Base-by-base conservation (phyloP, 257 asterid genomes). In the Penstemon eatonii region DNA sequence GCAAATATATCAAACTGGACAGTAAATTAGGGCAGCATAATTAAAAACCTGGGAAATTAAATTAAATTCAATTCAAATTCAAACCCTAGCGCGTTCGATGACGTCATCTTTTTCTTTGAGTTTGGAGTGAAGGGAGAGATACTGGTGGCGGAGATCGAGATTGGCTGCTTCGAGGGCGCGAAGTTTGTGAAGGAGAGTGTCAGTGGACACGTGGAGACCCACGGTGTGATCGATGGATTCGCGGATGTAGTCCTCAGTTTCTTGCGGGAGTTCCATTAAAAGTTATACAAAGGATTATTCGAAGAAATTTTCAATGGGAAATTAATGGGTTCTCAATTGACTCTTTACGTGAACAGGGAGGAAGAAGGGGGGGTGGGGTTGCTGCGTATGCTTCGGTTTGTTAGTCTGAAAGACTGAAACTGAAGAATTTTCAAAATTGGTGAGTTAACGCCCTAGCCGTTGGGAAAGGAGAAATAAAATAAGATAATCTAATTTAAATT, bases 51-150 rank as follows among this genome's bases (percentile, higher is more conserved):
- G 47, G 7, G 18, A 58, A 63, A 46, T 13, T 5, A 53, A 44
- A 66, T 38, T 10, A 3, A 44, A 66, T 38, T 10, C 4, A 53
- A 73, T 59, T 46, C 36, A 46, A 18, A 46, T 8, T 18, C 68
- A 71, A 73, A 93, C 99, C 99, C 96, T 86, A 66, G 85, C 75
- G 66, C 88, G 91, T 4, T 91, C 93, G 49, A 89, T 68, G 4
- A 67, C 43, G 33, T 85, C 89, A 7, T 94, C 96, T 65, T 89
- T 89, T 25, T 91, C 94, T 41, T 77, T 87, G 49, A 94, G 78
- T 80, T 81, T 91, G 68, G 93, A 69, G 2, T 76, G 93, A 57
- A 94, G 85, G 51, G 50, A 73, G 44, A 86, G 77, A 38, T 67
- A 82, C 45, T 89, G 96, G 56, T 73, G 71, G 44, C 80, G 85